These are phyloP conservation scores for Cicer chorassanicum DNA, from an alignment of 306 rosid genomes.

Conservation along the genomic window DNA sequence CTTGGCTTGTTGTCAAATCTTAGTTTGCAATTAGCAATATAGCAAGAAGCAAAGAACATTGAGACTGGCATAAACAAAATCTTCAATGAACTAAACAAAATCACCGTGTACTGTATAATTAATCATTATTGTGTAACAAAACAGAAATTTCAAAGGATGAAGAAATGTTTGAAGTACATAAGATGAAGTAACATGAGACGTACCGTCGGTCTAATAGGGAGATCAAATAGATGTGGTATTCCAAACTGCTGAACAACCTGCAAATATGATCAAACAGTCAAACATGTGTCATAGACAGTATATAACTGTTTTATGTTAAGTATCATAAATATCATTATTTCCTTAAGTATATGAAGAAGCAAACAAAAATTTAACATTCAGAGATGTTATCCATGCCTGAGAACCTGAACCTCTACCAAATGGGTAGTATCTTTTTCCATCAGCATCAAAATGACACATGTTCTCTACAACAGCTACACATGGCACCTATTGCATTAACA, in stretches of 20 bases:
- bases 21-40: slow-evolving; percentile 29
- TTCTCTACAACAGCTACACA: slow-evolving; percentile 98
- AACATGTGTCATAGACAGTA: slow-evolving; percentile 20
- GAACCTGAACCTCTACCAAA: slow-evolving; percentile 97
- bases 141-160: not conserved
- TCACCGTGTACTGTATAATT: not conserved
- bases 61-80: slow-evolving; percentile 10
- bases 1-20: slow-evolving; percentile 31
- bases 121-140: slow-evolving; percentile 21
- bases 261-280: slow-evolving; percentile 47
- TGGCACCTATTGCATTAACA: slow-evolving; percentile 72
- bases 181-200: slow-evolving; percentile 42
- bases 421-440: slow-evolving; percentile 91
- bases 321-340: slow-evolving; percentile 10
- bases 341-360: slow-evolving; percentile 36
- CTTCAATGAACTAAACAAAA: slow-evolving; percentile 12
- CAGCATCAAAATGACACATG: slow-evolving; percentile 98
- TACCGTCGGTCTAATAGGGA: slow-evolving; percentile 95
- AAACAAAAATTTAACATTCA: slow-evolving; percentile 25
- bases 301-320: not conserved
- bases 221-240: slow-evolving; percentile 94
- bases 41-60: slow-evolving; percentile 19
- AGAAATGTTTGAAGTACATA: slow-evolving; percentile 26
- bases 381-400: slow-evolving; percentile 61
- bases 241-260: slow-evolving; percentile 99